These are phyloP conservation scores for Bryum argenteum DNA, from an alignment of 225 moss, liverwort and hornwort species.

Conservation along the genomic window DNA sequence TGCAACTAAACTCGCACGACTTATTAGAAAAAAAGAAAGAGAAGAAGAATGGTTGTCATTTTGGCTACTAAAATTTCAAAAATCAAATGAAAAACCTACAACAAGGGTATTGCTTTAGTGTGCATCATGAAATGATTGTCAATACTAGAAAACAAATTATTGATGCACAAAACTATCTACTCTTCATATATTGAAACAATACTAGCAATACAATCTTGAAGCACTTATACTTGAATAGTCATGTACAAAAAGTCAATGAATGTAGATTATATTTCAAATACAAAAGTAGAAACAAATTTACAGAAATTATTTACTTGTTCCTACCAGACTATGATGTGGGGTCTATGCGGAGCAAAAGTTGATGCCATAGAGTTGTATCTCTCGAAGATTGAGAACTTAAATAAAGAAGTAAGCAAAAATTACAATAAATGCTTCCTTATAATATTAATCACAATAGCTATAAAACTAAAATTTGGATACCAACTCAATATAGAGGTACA, in stretches of 20 bases:
- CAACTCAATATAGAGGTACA: too few relatives aligned
- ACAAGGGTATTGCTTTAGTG: slow-evolving; percentile 38
- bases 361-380: slow-evolving; percentile 71
- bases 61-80: slow-evolving; percentile 59
- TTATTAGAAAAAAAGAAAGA: slow-evolving; percentile 35
- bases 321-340: slow-evolving; percentile 49
- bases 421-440: too few relatives aligned
- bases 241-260: too few relatives aligned
- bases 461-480: too few relatives aligned
- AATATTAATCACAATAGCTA: too few relatives aligned
- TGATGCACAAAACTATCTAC: too few relatives aligned
- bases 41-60: slow-evolving; percentile 78
- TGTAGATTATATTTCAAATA: neutral
- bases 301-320: neutral
- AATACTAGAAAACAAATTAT: too few relatives aligned
- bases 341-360: slow-evolving; percentile 58
- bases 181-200: too few relatives aligned
- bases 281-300: neutral
- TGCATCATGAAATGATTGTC: neutral
- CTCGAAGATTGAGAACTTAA: slow-evolving; percentile 51
- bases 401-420: slow-evolving; percentile 46
- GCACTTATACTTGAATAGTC: too few relatives aligned
- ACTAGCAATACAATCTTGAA: too few relatives aligned
- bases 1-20: slow-evolving; percentile 55
- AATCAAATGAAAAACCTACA: slow-evolving; percentile 35